Conservation (phyloP, 2,329 filamentous ascomycete genomes). For the Aspergillus sp. region DNA sequence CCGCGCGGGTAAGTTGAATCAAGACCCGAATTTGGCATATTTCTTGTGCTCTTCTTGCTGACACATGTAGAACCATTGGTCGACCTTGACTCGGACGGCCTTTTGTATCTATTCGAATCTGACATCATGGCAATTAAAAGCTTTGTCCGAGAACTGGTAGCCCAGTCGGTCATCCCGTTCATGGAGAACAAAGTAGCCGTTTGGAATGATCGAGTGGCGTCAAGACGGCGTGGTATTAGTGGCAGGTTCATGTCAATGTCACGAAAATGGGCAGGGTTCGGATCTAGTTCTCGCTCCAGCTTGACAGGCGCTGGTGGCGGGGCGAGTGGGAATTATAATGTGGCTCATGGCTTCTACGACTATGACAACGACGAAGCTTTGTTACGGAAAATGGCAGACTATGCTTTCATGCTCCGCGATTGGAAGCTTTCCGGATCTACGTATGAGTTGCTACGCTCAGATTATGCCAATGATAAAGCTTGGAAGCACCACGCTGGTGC, state of each 20-base stretch:
- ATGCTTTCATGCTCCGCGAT: constrained; percentile 94
- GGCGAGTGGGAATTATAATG: constrained; percentile 71
- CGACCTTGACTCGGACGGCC: constrained; percentile 68
- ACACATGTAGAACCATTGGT: constrained; percentile 44
- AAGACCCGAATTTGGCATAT: not conserved
- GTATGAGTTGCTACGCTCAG: constrained; percentile 85
- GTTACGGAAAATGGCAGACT: constrained; percentile 92
- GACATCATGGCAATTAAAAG: constrained; percentile 86
- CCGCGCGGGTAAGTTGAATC: constrained; percentile 56
- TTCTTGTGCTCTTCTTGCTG: not conserved
- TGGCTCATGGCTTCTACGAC: constrained; percentile 76
- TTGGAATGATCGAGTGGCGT: constrained; percentile 98
- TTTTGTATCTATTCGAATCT: constrained; percentile 85
- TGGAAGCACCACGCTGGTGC: constrained; percentile 94
- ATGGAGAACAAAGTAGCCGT: constrained; percentile 92
- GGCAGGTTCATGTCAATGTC: constrained; percentile 95
- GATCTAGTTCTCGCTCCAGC: constrained; percentile 65
- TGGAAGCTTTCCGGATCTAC: constrained; percentile 91
- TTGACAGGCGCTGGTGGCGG: constrained; percentile 52
- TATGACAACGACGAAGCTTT: constrained; percentile 85
- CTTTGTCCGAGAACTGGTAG: constrained; percentile 92
- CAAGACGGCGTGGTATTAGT: constrained; percentile 81
- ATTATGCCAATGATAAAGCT: constrained; percentile 94
- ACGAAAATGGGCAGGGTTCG: constrained; percentile 85
- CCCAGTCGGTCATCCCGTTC: constrained; percentile 89